Percentiles rank a stretch among this genome's conserved stretches.
Evolutionary conservation across 257 asterid genomes (phyloP).

Genomic region (Solanum rostratum): DNA sequence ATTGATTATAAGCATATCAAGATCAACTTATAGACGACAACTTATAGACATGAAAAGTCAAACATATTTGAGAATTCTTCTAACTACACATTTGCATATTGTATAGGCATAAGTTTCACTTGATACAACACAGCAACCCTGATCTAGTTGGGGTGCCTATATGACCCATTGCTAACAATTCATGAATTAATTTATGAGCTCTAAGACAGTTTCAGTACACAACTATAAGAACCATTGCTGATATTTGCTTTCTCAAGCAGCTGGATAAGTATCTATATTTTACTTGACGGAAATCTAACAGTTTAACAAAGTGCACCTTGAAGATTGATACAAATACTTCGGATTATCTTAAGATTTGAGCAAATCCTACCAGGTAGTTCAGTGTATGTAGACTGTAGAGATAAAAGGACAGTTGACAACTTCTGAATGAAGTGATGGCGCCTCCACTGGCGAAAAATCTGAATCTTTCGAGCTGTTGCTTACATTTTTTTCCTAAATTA

Average conservation of each 20-base stretch:
- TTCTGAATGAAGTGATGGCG: neutral
- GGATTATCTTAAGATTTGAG: neutral
- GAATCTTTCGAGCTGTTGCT: neutral
- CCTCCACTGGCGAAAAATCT: neutral
- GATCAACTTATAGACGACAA: neutral
- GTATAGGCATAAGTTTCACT: neutral
- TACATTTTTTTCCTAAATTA: neutral
- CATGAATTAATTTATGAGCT: neutral
- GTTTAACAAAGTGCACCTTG: neutral
- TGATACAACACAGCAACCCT: neutral
- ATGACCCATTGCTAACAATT: neutral
- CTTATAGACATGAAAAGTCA: neutral
- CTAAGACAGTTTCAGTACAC: neutral
- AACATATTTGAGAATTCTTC: neutral
- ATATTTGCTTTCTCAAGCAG: neutral
- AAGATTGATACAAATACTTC: neutral
- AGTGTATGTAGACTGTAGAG: too few relatives aligned
- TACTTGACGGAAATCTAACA: neutral
- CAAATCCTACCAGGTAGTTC: neutral
- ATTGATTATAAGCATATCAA: too few relatives aligned
- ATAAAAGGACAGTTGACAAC: neutral
- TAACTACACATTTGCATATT: neutral
- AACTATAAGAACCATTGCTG: neutral
- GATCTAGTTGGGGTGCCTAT: neutral
- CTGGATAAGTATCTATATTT: neutral